Conservation (phyloP, 495 filamentous ascomycete species). For the Staphylotrichum longicolle region DNA sequence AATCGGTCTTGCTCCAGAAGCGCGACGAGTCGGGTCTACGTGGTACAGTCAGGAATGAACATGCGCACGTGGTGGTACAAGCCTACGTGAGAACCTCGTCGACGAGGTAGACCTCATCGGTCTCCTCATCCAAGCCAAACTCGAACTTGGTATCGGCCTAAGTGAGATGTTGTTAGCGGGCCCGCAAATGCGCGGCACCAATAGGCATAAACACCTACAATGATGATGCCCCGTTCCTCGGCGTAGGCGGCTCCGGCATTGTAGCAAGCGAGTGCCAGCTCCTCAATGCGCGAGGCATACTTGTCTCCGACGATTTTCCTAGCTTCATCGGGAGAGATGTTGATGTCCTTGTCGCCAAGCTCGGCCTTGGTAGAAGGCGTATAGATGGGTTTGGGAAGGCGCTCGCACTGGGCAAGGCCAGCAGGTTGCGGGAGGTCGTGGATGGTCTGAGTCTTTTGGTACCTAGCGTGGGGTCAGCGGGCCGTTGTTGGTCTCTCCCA, state of each 20-base stretch:
- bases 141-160: slow-evolving; percentile 59
- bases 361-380: slow-evolving; percentile 92
- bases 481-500: background rate
- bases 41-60: background rate
- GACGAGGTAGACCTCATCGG: slow-evolving; percentile 74
- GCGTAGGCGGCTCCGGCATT: slow-evolving; percentile 72
- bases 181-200: background rate
- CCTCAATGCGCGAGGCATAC: slow-evolving; percentile 72
- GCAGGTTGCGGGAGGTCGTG: slow-evolving; percentile 68
- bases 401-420: slow-evolving; percentile 69
- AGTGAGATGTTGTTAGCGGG: background rate
- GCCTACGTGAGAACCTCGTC: slow-evolving; percentile 80
- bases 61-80: too few relatives aligned
- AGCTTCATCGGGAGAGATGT: slow-evolving; percentile 76
- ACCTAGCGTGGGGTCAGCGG: slow-evolving; percentile 23
- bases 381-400: slow-evolving; percentile 71
- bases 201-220: slow-evolving; percentile 33
- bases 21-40: slow-evolving; percentile 65
- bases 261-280: slow-evolving; percentile 71
- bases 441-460: slow-evolving; percentile 68
- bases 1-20: slow-evolving; percentile 80
- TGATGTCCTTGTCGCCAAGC: slow-evolving; percentile 80
- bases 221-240: slow-evolving; percentile 75
- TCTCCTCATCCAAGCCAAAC: slow-evolving; percentile 68
- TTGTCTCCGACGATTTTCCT: slow-evolving; percentile 66